phyloP scores from a whole-genome alignment of 225 moss, liverwort and hornwort genomes.

The Ulota crispa region DNA sequence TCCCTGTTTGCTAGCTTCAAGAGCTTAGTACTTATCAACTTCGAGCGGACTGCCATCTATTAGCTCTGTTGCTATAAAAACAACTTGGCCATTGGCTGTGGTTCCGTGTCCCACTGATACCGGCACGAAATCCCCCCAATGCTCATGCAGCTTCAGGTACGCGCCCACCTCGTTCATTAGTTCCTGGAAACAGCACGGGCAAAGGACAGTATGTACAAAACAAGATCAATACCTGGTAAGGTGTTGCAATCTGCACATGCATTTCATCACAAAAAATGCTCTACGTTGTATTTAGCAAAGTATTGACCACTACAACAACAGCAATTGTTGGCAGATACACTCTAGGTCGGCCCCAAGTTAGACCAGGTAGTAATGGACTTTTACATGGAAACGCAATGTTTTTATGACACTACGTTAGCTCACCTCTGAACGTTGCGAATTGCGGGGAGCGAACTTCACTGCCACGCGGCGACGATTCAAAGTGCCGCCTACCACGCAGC shows the following conservation, averaged over 20 bases:
- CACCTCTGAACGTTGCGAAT: slow-evolving; percentile 13
- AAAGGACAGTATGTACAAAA: not conserved
- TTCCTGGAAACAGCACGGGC: not conserved
- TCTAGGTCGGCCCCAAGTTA: not conserved
- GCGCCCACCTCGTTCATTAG: not conserved
- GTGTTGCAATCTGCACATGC: not conserved
- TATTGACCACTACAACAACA: no score
- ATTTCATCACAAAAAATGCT: not conserved
- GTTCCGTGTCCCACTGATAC: slow-evolving; percentile 8
- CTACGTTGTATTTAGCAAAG: not conserved
- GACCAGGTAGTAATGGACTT: not conserved
- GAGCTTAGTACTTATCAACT: not conserved
- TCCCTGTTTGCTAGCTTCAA: not conserved
- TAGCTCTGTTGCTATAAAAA: slow-evolving; percentile 25
- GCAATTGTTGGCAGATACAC: not conserved
- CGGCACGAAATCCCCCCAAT: slow-evolving; percentile 3
- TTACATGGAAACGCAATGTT: not conserved
- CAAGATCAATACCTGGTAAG: not conserved
- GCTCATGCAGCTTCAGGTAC: not conserved
- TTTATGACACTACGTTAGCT: not conserved
- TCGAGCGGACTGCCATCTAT: slow-evolving; percentile 20
- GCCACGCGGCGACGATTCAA: slow-evolving; percentile 24
- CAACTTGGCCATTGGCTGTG: not conserved
- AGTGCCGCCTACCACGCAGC: slow-evolving; percentile 10
- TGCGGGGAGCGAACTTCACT: not conserved